These are phyloP conservation scores for Neurospora crassa DNA, from an alignment of 2,329 filamentous ascomycete genomes.

Conservation along the genomic window DNA sequence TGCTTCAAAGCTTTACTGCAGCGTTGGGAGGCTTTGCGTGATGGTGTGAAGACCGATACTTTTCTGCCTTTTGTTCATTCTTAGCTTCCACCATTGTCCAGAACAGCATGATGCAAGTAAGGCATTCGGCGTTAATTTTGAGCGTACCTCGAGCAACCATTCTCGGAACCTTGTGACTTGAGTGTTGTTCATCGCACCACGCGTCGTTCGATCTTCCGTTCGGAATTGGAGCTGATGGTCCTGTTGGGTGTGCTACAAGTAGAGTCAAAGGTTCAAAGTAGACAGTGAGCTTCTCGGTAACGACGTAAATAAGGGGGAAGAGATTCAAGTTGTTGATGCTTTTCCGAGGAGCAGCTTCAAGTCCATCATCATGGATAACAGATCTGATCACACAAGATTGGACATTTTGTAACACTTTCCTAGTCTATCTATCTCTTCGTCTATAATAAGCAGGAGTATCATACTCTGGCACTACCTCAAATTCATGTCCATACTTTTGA, in stretches of 20 bases:
- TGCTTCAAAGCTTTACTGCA: background rate
- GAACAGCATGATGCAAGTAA: background rate
- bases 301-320: background rate
- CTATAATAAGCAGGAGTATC: background rate
- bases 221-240: too few relatives aligned
- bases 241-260: too few relatives aligned
- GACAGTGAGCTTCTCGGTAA: background rate
- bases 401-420: background rate
- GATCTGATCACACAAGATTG: background rate
- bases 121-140: background rate
- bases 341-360: background rate
- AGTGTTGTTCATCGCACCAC: too few relatives aligned
- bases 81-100: background rate
- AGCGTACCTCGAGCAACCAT: background rate
- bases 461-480: slow-evolving; percentile 28
- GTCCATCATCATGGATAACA: background rate
- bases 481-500: slow-evolving; percentile 56
- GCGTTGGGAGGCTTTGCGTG: background rate
- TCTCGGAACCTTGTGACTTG: background rate
- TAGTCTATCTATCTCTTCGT: background rate
- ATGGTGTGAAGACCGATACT: background rate
- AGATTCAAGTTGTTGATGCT: background rate
- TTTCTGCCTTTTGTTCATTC: background rate
- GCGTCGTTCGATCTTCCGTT: too few relatives aligned
- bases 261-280: background rate